These are phyloP conservation scores for Melanogaster broomeanus DNA, from an alignment of 768 basidiomycete genomes.

Conservation along the genomic window DNA sequence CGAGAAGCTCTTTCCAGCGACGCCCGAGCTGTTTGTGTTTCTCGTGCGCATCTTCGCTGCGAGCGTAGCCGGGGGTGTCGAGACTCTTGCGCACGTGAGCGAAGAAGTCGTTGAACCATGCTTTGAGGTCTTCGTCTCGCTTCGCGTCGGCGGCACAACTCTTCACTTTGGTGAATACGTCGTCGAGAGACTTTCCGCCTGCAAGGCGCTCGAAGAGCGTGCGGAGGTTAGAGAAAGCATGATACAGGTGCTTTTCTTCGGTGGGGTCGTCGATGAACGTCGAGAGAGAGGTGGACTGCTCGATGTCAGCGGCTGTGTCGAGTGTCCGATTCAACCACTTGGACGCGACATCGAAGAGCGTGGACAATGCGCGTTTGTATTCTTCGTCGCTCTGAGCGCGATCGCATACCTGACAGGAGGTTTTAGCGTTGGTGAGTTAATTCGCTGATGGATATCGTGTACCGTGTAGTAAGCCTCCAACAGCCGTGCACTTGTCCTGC, in stretches of 20 bases:
- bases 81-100: constrained; percentile 46
- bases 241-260: constrained; percentile 59
- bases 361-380: constrained; percentile 58
- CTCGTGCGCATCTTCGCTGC: constrained; percentile 44
- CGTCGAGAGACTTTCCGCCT: constrained; percentile 47
- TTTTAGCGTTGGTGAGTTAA: background rate
- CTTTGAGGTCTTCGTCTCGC: constrained; percentile 51
- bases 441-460: background rate
- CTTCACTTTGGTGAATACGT: constrained; percentile 44
- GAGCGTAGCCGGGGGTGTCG: constrained; percentile 51
- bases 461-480: constrained; percentile 58
- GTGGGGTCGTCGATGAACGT: constrained; percentile 64
- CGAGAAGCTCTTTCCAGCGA: constrained; percentile 52
- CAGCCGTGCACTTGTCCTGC: constrained; percentile 44
- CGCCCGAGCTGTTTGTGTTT: constrained; percentile 46
- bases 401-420: constrained; percentile 52
- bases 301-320: constrained; percentile 48
- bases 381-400: constrained; percentile 62
- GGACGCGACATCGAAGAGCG: constrained; percentile 55
- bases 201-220: constrained; percentile 56
- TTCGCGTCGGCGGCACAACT: constrained; percentile 49
- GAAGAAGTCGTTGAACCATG: constrained; percentile 59
- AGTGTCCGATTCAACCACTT: constrained; percentile 57
- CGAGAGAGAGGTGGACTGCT: constrained; percentile 47
- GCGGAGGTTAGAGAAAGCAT: constrained; percentile 45